These are phyloP conservation scores for Amanita fuliginea DNA, from an alignment of 768 basidiomycete genomes.

Conservation along the genomic window DNA sequence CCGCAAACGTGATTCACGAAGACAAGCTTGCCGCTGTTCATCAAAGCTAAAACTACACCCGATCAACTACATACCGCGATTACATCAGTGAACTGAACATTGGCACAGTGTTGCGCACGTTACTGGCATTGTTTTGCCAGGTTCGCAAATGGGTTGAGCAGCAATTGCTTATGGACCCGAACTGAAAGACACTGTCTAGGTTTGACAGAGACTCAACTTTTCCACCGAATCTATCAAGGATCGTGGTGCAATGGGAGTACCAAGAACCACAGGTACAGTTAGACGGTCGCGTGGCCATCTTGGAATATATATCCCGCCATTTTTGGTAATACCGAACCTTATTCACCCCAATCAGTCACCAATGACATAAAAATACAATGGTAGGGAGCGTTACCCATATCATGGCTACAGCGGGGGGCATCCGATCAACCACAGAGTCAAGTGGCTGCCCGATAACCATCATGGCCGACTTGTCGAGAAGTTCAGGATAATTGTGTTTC, in stretches of 20 bases:
- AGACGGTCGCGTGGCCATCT: neutral
- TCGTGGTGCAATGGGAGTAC: neutral
- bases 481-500: constrained; percentile 12
- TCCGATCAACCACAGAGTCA: neutral
- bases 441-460: constrained; percentile 4
- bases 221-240: neutral
- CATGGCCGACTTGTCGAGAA: constrained; percentile 12
- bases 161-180: neutral
- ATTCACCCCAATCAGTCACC: neutral
- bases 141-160: neutral
- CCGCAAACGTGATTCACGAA: neutral
- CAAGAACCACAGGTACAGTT: constrained; percentile 1
- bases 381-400: neutral
- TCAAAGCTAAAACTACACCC: neutral
- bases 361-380: too few species aligned
- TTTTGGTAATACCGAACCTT: constrained; percentile 5
- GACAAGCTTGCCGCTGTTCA: neutral
- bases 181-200: neutral
- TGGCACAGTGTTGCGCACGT: neutral
- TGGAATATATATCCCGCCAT: neutral
- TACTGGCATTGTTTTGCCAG: neutral
- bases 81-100: constrained; percentile 1
- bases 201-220: constrained; percentile 1
- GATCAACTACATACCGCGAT: neutral
- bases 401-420: constrained; percentile 1